phyloP scores from a whole-genome alignment of 371 early-diverging fungal species.

The Apophysomyces ossiformis region DNA sequence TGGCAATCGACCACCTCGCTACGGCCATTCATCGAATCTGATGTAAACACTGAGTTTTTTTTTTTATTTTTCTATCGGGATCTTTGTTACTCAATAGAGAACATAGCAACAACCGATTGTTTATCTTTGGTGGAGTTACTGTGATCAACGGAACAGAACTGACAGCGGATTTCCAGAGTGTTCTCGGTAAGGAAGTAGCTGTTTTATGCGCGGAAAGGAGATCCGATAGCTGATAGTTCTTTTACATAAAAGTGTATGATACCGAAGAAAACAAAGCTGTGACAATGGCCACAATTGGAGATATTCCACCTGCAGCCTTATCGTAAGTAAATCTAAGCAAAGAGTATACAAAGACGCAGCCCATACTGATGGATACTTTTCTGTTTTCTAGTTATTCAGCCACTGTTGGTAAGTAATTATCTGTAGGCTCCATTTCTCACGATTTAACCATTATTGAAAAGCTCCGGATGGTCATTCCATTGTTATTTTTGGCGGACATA shows the following conservation, averaged over 20 bases:
- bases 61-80: neutral
- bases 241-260: slow-evolving; percentile 36
- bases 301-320: slow-evolving; percentile 31
- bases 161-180: slow-evolving; percentile 44
- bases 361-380: too few relatives aligned
- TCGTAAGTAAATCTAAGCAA: slow-evolving; percentile 19
- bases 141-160: slow-evolving; percentile 20
- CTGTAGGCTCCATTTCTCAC: neutral
- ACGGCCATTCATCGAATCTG: slow-evolving; percentile 35
- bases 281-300: slow-evolving; percentile 46
- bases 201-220: too few relatives aligned
- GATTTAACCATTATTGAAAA: neutral
- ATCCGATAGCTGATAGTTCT: neutral
- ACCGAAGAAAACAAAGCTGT: slow-evolving; percentile 33
- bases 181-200: slow-evolving; percentile 32
- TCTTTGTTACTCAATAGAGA: neutral
- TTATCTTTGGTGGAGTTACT: slow-evolving; percentile 46
- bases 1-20: slow-evolving; percentile 34
- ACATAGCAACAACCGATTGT: slow-evolving; percentile 36
- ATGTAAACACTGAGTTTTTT: slow-evolving; percentile 23
- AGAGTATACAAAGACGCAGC: neutral
- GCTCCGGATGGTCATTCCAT: slow-evolving; percentile 32
- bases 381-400: slow-evolving; percentile 33
- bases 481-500: slow-evolving; percentile 34
- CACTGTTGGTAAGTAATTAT: slow-evolving; percentile 26